Evolutionary conservation across 345 rosid genomes (phyloP).

Genomic region (Hibiscus mutabilis): DNA sequence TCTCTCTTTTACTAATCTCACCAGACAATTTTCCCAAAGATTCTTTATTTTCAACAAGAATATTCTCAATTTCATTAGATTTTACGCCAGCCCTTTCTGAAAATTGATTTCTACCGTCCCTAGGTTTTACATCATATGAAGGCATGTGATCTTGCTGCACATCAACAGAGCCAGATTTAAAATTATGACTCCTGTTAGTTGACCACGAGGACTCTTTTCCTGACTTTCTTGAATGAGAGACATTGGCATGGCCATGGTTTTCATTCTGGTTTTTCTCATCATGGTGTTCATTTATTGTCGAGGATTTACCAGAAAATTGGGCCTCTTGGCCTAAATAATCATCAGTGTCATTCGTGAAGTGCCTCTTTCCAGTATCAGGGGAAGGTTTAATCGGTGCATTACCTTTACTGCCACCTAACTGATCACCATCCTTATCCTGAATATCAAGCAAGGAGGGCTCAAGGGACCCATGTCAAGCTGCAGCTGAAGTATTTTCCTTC

Average conservation of each 20-base stretch:
- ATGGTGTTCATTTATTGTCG: slow-evolving; percentile 23
- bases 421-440: slow-evolving; percentile 36
- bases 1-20: slow-evolving; percentile 39
- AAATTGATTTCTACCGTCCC: slow-evolving; percentile 14
- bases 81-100: slow-evolving; percentile 18
- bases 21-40: slow-evolving; percentile 26
- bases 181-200: slow-evolving; percentile 50
- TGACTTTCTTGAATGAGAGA: slow-evolving; percentile 45
- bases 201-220: slow-evolving; percentile 62
- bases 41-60: slow-evolving; percentile 40
- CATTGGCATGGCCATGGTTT: slow-evolving; percentile 36
- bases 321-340: slow-evolving; percentile 35
- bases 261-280: slow-evolving; percentile 41
- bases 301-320: slow-evolving; percentile 22
- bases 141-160: slow-evolving; percentile 31
- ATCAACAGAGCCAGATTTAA: slow-evolving; percentile 37
- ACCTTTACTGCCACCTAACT: slow-evolving; percentile 32
- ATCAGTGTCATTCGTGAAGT: slow-evolving; percentile 28
- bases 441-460: slow-evolving; percentile 42
- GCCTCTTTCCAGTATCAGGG: slow-evolving; percentile 30
- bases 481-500: slow-evolving; percentile 34
- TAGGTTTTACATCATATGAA: slow-evolving; percentile 32
- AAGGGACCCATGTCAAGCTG: slow-evolving; percentile 30
- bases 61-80: slow-evolving; percentile 34
- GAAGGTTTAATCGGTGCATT: slow-evolving; percentile 34